These are phyloP conservation scores for Luffa aegyptiaca DNA, from an alignment of 306 rosid species.

Conservation along the genomic window DNA sequence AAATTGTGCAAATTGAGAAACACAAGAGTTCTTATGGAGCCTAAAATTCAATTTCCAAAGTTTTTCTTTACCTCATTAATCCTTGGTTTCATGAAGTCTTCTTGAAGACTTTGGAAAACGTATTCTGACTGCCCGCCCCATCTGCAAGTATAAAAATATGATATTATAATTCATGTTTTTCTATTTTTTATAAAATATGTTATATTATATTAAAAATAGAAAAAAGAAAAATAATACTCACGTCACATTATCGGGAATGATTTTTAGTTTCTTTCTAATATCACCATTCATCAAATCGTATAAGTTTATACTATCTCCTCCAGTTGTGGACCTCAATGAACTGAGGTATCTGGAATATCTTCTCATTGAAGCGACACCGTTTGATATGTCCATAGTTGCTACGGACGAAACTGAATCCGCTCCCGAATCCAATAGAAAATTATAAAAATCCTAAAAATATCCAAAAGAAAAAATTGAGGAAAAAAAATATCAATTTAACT, in stretches of 20 bases:
- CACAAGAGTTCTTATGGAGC: not conserved
- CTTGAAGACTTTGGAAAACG: conserved; percentile 30
- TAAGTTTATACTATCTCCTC: conserved; percentile 23
- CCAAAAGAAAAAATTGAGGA: conserved; percentile 47
- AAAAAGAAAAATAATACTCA: not conserved
- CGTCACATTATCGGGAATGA: conserved; percentile 62
- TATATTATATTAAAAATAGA: not conserved
- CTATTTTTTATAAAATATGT: not conserved
- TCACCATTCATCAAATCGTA: conserved; percentile 50
- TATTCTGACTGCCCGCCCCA: conserved; percentile 52
- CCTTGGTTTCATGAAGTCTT: conserved; percentile 89
- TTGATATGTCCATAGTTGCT: conserved; percentile 9
- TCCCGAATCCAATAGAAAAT: conserved; percentile 50
- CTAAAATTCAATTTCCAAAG: not conserved
- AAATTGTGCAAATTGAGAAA: not conserved
- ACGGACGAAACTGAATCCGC: conserved; percentile 21
- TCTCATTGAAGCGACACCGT: conserved; percentile 17
- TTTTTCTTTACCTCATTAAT: conserved; percentile 48
- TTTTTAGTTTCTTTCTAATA: conserved; percentile 56
- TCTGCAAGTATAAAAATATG: conserved; percentile 17
- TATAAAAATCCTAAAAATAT: conserved; percentile 62
- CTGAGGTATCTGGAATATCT: conserved; percentile 62
- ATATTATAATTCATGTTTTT: not conserved
- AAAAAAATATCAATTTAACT: not conserved
- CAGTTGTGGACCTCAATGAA: conserved; percentile 30